Evolutionary conservation across 2,329 filamentous ascomycete species (phyloP).

Genomic region (Fusarium austroafricanum): DNA sequence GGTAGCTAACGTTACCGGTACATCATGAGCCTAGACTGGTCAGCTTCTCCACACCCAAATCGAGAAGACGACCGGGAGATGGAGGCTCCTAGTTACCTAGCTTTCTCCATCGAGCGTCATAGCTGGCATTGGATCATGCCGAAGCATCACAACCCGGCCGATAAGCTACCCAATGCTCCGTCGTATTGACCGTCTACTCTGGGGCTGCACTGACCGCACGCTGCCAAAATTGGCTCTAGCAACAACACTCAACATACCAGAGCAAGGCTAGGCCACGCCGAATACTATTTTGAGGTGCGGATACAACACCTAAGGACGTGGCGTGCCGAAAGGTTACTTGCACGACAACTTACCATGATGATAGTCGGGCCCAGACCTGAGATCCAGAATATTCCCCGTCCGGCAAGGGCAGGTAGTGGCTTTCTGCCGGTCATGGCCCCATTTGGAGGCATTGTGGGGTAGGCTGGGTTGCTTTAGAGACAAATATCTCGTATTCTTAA

Average conservation of each 20-base stretch:
- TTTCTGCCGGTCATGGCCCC: constrained; percentile 25
- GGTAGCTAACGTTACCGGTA: neutral
- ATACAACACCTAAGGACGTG: constrained; percentile 10
- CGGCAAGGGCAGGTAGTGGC: neutral
- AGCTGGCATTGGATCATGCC: neutral
- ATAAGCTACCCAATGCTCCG: neutral
- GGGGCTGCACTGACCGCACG: neutral
- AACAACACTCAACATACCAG: neutral
- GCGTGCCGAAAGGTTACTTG: neutral
- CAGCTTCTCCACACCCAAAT: constrained; percentile 35
- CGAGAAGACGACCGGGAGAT: constrained; percentile 14
- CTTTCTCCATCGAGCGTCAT: constrained; percentile 32
- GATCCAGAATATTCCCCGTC: constrained; percentile 35
- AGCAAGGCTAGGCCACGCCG: constrained; percentile 25
- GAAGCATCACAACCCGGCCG: neutral
- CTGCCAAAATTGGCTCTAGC: neutral
- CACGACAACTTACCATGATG: neutral
- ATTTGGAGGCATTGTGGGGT: constrained; percentile 37
- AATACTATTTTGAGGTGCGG: constrained; percentile 36
- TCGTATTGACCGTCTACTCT: constrained; percentile 2
- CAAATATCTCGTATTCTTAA: constrained; percentile 39
- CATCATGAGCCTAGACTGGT: constrained; percentile 38
- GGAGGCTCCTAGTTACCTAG: constrained; percentile 23
- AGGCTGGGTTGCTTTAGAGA: constrained; percentile 20
- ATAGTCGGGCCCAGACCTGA: constrained; percentile 20